Conservation (phyloP, 768 basidiomycete genomes). For the Daedaleopsis nitida region DNA sequence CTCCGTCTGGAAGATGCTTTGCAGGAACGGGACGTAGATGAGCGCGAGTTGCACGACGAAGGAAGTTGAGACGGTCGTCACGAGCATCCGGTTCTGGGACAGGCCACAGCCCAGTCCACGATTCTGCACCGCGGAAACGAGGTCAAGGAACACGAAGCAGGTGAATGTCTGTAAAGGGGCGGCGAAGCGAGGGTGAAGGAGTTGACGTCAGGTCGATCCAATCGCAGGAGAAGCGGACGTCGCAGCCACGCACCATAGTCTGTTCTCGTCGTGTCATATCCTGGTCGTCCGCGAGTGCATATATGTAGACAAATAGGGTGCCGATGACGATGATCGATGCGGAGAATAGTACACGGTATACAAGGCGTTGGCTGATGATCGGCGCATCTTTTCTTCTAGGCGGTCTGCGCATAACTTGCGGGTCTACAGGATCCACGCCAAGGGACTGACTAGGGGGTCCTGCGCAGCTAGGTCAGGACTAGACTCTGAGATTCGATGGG, state of each 20-base stretch:
- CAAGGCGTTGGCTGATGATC: constrained; percentile 74
- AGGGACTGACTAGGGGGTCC: constrained; percentile 94
- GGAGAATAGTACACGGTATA: constrained; percentile 87
- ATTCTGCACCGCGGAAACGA: constrained; percentile 93
- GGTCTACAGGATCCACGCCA: constrained; percentile 96
- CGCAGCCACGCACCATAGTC: constrained; percentile 76
- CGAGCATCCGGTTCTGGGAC: constrained; percentile 84
- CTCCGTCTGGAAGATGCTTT: constrained; percentile 92
- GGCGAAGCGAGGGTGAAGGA: neutral
- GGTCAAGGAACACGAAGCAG: constrained; percentile 95
- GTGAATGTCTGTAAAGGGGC: constrained; percentile 81
- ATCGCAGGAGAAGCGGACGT: neutral
- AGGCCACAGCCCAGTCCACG: constrained; percentile 87
- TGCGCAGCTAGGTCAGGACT: constrained; percentile 30
- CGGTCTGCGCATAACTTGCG: constrained; percentile 87
- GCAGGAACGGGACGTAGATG: constrained; percentile 90
- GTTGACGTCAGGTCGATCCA: constrained; percentile 2
- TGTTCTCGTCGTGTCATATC: constrained; percentile 84
- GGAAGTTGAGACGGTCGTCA: constrained; percentile 85
- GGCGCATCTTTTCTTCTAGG: constrained; percentile 92
- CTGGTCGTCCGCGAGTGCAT: constrained; percentile 77
- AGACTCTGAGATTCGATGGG: neutral
- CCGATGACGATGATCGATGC: constrained; percentile 90
- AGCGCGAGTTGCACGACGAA: constrained; percentile 82
- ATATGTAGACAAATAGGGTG: constrained; percentile 84